phyloP scores from a whole-genome alignment of 768 basidiomycete species.

The Floccularia luteovirens region DNA sequence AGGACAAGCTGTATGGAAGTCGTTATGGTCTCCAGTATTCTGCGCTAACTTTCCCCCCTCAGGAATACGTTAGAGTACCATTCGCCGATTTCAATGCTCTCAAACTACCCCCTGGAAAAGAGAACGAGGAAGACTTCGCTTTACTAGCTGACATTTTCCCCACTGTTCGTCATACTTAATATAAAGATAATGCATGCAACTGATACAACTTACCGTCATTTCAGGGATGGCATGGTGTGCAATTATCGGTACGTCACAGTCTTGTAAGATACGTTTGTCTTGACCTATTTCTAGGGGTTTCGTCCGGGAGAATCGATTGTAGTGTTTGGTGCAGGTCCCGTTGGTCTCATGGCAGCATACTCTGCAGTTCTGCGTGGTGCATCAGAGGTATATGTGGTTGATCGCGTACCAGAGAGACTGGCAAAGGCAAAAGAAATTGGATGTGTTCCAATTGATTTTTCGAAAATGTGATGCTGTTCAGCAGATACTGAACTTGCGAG shows the following conservation, averaged over 20 bases:
- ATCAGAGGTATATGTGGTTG: slow-evolving; percentile 45
- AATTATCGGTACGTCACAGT: slow-evolving; percentile 28
- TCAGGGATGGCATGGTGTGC: slow-evolving; percentile 46
- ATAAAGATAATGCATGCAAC: not conserved
- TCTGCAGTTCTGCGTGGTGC: slow-evolving; percentile 45
- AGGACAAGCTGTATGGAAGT: slow-evolving; percentile 34
- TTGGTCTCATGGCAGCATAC: slow-evolving; percentile 53
- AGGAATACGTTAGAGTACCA: slow-evolving; percentile 51
- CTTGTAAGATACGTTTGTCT: not conserved
- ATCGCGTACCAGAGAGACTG: slow-evolving; percentile 46
- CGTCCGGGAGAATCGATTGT: slow-evolving; percentile 43
- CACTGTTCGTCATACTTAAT: slow-evolving; percentile 37
- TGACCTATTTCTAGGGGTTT: slow-evolving; percentile 25
- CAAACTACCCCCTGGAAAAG: slow-evolving; percentile 41
- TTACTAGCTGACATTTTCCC: slow-evolving; percentile 50
- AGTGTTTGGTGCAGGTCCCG: slow-evolving; percentile 47
- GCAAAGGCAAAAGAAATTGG: slow-evolving; percentile 46
- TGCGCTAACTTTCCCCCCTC: too few relatives aligned
- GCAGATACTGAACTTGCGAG: slow-evolving; percentile 35
- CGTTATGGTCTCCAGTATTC: too few relatives aligned
- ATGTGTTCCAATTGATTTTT: slow-evolving; percentile 41
- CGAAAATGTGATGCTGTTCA: slow-evolving; percentile 37
- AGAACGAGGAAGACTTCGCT: slow-evolving; percentile 49
- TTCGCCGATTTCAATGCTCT: slow-evolving; percentile 53
- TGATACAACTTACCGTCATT: not conserved